Percentiles rank a stretch among this genome's conserved stretches.
These are phyloP conservation scores for Vitis hybrid DNA, from an alignment of 177 flowering plant genomes.

Conservation along the genomic window DNA sequence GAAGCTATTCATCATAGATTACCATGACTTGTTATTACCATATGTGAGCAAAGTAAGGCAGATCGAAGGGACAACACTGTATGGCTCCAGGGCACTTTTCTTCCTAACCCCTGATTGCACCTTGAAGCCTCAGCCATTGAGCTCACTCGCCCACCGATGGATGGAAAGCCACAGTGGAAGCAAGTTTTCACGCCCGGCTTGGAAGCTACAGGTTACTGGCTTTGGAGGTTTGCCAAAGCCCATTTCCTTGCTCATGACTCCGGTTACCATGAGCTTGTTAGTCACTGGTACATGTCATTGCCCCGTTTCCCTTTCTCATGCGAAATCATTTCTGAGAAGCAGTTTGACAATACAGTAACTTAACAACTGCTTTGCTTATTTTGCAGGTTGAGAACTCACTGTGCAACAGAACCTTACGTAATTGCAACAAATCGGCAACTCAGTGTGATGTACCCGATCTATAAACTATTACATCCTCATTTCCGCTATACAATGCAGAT, in stretches of 20 bases:
- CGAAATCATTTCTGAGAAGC: too few relatives aligned
- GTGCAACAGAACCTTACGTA: constrained; percentile 71
- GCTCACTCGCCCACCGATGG: constrained; percentile 53
- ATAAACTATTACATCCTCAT: constrained; percentile 72
- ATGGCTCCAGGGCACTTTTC: constrained; percentile 65
- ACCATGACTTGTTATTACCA: constrained; percentile 60
- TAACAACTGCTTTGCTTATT: not conserved
- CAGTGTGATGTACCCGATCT: constrained; percentile 86
- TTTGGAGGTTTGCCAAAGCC: constrained; percentile 75
- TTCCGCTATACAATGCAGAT: constrained; percentile 93
- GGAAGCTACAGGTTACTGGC: constrained; percentile 45
- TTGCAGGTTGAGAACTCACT: constrained; percentile 79
- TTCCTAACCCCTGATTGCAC: constrained; percentile 42
- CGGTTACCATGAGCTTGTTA: constrained; percentile 61
- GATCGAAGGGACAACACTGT: constrained; percentile 43
- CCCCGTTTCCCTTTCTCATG: too few relatives aligned
- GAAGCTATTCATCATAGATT: constrained; percentile 56
- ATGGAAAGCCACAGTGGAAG: constrained; percentile 65
- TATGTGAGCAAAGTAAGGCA: constrained; percentile 49
- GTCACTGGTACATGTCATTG: constrained; percentile 54
- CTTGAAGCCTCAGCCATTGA: constrained; percentile 55
- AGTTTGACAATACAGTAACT: too few relatives aligned
- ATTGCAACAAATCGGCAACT: constrained; percentile 81
- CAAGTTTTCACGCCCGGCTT: constrained; percentile 44
- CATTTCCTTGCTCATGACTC: constrained; percentile 73